A percentile compares a stretch with the other conserved stretches of the same genome.
Conservation (phyloP, 352 stramenopile genomes). For the Pythium monospermum region DNA sequence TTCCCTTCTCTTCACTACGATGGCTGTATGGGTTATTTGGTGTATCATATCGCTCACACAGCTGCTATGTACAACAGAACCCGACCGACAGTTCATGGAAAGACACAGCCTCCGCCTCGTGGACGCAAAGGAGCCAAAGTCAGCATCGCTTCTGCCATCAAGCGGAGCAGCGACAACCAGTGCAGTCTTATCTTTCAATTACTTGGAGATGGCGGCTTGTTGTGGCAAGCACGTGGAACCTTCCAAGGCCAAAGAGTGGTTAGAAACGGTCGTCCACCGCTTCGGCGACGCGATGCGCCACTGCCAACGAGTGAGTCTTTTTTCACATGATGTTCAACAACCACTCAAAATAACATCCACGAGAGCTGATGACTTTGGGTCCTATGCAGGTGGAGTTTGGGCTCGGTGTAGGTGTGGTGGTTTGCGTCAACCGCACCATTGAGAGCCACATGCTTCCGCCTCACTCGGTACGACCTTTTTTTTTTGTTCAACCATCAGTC, state of each 20-base stretch:
- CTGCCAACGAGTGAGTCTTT: constrained; percentile 30
- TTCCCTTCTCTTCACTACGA: too few species aligned
- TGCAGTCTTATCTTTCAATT: constrained; percentile 43
- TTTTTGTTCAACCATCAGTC: too few species aligned
- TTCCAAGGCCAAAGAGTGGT: constrained; percentile 52
- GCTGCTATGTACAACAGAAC: constrained; percentile 35
- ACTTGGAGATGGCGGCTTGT: constrained; percentile 64
- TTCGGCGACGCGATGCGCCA: constrained; percentile 55
- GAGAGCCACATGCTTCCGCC: constrained; percentile 45
- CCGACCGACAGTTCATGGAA: constrained; percentile 46
- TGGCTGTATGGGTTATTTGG: too few species aligned
- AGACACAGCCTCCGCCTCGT: constrained; percentile 44
- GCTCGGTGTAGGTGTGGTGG: constrained; percentile 52
- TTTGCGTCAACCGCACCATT: constrained; percentile 38
- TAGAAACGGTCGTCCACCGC: constrained; percentile 46
- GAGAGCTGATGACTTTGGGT: too few species aligned
- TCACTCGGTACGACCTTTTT: constrained; percentile 29
- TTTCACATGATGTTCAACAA: neutral
- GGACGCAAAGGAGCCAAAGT: neutral
- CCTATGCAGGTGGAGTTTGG: constrained; percentile 57
- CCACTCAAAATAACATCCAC: constrained; percentile 3
- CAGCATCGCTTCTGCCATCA: neutral
- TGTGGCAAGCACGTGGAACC: constrained; percentile 42
- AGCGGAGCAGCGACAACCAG: neutral
- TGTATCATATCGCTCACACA: too few species aligned